phyloP scores from a whole-genome alignment of 768 basidiomycete genomes.

The Omphalotus guepiniiformis region DNA sequence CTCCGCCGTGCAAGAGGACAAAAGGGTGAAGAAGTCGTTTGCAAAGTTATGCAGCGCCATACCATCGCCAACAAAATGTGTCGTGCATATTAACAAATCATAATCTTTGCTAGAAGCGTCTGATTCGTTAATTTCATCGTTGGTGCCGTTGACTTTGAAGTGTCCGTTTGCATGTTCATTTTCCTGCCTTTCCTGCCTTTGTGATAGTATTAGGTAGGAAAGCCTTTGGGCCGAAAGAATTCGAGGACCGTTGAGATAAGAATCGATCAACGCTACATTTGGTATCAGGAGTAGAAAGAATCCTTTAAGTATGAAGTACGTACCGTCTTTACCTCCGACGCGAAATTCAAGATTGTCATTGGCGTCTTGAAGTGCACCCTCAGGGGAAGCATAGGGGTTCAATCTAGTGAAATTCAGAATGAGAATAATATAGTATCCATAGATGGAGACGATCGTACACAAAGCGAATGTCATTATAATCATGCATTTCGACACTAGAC shows the following conservation, averaged over 20 bases:
- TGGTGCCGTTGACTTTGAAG: background rate
- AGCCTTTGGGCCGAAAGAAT: conserved; percentile 64
- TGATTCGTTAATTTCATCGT: background rate
- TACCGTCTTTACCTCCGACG: conserved; percentile 52
- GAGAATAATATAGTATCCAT: background rate
- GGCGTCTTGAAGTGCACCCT: conserved; percentile 46
- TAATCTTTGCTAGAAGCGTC: conserved; percentile 29
- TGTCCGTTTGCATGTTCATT: background rate
- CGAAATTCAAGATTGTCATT: conserved; percentile 46
- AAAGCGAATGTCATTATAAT: conserved; percentile 64
- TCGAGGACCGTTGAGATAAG: conserved; percentile 74
- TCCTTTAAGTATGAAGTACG: background rate
- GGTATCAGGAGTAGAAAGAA: conserved; percentile 1
- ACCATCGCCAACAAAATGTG: conserved; percentile 84
- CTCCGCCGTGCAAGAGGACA: conserved; percentile 30
- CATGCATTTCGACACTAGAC: conserved; percentile 52
- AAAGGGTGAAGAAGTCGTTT: conserved; percentile 70
- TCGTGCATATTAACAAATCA: conserved; percentile 69
- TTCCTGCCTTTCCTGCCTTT: conserved; percentile 10
- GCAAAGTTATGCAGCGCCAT: conserved; percentile 82
- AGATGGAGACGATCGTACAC: conserved; percentile 38
- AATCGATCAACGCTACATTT: conserved; percentile 53
- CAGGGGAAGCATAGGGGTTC: conserved; percentile 34
- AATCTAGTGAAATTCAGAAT: conserved; percentile 34
- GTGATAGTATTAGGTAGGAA: conserved; percentile 58